Conservation (phyloP, 2,329 filamentous ascomycete species). For the Ophiosphaerella herpotricha region DNA sequence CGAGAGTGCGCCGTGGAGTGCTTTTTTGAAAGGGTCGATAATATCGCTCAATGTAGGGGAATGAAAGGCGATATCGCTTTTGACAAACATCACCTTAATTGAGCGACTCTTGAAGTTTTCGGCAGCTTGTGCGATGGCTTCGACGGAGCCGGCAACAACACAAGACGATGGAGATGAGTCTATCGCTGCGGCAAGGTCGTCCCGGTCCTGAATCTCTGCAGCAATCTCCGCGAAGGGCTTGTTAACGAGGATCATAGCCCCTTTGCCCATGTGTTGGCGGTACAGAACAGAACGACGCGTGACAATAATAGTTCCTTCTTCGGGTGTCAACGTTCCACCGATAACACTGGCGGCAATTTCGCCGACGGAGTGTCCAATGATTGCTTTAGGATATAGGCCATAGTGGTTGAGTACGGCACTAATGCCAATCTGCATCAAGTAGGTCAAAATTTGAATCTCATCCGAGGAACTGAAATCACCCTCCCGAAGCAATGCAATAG, state of each 20-base stretch:
- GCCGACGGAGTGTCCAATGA: slow-evolving; percentile 34
- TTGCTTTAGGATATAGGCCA: slow-evolving; percentile 11
- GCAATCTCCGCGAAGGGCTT: slow-evolving; percentile 30
- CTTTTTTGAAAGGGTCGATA: slow-evolving; percentile 28
- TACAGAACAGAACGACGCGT: slow-evolving; percentile 38
- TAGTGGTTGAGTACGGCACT: slow-evolving; percentile 22
- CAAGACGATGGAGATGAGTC: slow-evolving; percentile 43
- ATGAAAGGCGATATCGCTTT: slow-evolving; percentile 50
- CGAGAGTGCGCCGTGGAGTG: slow-evolving; percentile 23
- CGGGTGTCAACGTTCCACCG: slow-evolving; percentile 35
- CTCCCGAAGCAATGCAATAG: slow-evolving; percentile 9
- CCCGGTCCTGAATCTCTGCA: slow-evolving; percentile 20
- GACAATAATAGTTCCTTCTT: slow-evolving; percentile 44
- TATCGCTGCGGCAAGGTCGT: slow-evolving; percentile 39
- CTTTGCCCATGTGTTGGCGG: slow-evolving; percentile 30
- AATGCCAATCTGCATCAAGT: slow-evolving; percentile 37
- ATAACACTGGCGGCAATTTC: slow-evolving; percentile 45
- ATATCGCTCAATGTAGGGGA: slow-evolving; percentile 40
- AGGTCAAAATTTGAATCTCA: slow-evolving; percentile 41
- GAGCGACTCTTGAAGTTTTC: slow-evolving; percentile 23
- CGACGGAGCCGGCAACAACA: slow-evolving; percentile 34
- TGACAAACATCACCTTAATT: slow-evolving; percentile 41
- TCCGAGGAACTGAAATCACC: slow-evolving; percentile 30
- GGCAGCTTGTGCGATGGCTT: slow-evolving; percentile 21
- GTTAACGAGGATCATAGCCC: slow-evolving; percentile 39